Percentiles rank a stretch among this genome's conserved stretches.
Evolutionary conservation across 2,329 filamentous ascomycete genomes (phyloP).

Genomic region (Pseudogymnoascus verrucosus): DNA sequence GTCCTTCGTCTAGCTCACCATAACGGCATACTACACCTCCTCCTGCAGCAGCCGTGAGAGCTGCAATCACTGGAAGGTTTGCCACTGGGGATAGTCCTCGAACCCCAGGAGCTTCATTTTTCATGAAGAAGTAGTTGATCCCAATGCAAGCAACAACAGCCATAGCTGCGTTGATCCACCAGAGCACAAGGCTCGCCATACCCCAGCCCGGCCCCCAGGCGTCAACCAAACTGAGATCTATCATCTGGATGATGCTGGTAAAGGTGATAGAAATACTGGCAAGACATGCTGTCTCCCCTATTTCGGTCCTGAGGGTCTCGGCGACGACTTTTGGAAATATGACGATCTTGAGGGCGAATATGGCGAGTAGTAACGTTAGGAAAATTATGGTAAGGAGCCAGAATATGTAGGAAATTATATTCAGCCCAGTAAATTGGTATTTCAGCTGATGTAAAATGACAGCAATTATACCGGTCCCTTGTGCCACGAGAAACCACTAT

Average conservation of each 20-base stretch:
- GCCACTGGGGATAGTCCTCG: conserved; percentile 28
- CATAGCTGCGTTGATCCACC: conserved; percentile 33
- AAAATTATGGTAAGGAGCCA: conserved; percentile 33
- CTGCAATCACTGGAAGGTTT: conserved; percentile 33
- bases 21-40: conserved; percentile 30
- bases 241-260: conserved; percentile 23
- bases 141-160: conserved; percentile 27
- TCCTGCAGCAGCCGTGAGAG: conserved; percentile 33
- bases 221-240: conserved; percentile 21
- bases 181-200: conserved; percentile 30
- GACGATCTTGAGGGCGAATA: conserved; percentile 28
- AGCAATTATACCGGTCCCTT: conserved; percentile 31
- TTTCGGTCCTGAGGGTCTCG: conserved; percentile 24
- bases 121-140: conserved; percentile 31
- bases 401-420: conserved; percentile 30
- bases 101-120: conserved; percentile 30
- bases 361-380: conserved; percentile 22
- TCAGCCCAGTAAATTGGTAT: conserved; percentile 34
- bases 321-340: conserved; percentile 28
- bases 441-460: conserved; percentile 30
- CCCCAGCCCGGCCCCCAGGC: conserved; percentile 25
- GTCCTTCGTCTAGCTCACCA: conserved; percentile 20
- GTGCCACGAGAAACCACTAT: conserved; percentile 32
- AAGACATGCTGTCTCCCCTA: conserved; percentile 32
- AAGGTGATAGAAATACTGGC: conserved; percentile 32